These are phyloP conservation scores for Cucurbita argyrosperma DNA, from an alignment of 306 rosid species.

Conservation along the genomic window DNA sequence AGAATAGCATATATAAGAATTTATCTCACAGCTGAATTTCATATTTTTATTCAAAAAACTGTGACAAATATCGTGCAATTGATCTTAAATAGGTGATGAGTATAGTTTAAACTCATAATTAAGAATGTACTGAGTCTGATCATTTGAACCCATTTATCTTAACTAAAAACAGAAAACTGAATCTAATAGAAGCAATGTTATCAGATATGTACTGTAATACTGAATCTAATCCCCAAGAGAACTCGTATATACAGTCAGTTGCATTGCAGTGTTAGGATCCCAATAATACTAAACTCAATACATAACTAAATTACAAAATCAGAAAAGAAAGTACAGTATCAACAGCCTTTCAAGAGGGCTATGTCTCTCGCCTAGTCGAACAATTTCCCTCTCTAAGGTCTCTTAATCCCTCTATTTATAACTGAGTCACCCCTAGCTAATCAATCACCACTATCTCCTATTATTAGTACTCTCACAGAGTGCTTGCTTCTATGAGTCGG, in stretches of 20 bases:
- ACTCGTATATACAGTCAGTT: not conserved
- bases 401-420: too few species aligned
- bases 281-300: too few species aligned
- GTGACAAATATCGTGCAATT: not conserved
- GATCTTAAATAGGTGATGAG: not conserved
- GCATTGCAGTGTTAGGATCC: not conserved
- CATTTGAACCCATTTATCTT: not conserved
- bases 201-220: not conserved
- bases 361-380: too few species aligned
- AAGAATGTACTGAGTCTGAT: not conserved
- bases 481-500: not conserved
- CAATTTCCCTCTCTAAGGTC: too few species aligned
- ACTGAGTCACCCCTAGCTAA: too few species aligned
- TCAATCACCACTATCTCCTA: too few species aligned
- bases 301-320: too few species aligned
- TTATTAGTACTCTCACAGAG: not conserved
- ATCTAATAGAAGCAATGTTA: not conserved
- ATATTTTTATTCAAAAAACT: not conserved
- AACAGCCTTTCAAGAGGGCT: too few species aligned
- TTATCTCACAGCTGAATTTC: not conserved
- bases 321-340: too few species aligned
- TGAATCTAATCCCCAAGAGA: not conserved
- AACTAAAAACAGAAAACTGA: not conserved
- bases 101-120: not conserved
- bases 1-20: not conserved